Conservation (phyloP, 2,329 filamentous ascomycete genomes). For the Apiospora aurea region DNA sequence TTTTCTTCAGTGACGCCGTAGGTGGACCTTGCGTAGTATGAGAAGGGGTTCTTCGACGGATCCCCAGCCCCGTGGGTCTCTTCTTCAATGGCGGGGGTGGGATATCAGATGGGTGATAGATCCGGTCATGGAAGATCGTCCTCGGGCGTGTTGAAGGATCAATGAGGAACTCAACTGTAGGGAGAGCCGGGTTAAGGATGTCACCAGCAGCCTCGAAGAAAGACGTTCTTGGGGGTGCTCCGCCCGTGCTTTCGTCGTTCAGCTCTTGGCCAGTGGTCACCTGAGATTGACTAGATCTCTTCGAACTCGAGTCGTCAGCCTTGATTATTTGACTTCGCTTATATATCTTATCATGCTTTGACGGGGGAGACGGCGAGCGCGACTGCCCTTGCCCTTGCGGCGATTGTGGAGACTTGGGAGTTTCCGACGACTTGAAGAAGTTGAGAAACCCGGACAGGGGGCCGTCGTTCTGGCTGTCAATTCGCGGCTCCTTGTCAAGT, state of each 20-base stretch:
- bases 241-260: constrained; percentile 45
- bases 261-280: constrained; percentile 61
- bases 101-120: constrained; percentile 94
- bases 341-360: constrained; percentile 74
- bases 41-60: constrained; percentile 42
- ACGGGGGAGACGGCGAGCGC: constrained; percentile 40
- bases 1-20: constrained; percentile 35
- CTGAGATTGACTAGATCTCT: constrained; percentile 46
- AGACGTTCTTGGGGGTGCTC: constrained; percentile 85
- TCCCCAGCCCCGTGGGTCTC: constrained; percentile 47
- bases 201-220: constrained; percentile 96
- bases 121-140: constrained; percentile 95
- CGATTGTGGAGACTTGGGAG: constrained; percentile 7
- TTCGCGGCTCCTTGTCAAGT: constrained; percentile 36
- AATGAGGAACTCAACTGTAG: constrained; percentile 80
- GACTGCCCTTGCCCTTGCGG: constrained; percentile 40
- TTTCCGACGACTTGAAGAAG: constrained; percentile 72
- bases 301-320: constrained; percentile 46
- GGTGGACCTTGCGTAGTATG: constrained; percentile 28
- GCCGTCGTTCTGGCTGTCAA: constrained; percentile 48
- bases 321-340: constrained; percentile 78
- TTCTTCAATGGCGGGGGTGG: constrained; percentile 77
- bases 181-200: constrained; percentile 87
- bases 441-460: constrained; percentile 72
- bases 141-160: constrained; percentile 82